Conservation (phyloP, 768 basidiomycete species). For the Flagelloscypha sp. region DNA sequence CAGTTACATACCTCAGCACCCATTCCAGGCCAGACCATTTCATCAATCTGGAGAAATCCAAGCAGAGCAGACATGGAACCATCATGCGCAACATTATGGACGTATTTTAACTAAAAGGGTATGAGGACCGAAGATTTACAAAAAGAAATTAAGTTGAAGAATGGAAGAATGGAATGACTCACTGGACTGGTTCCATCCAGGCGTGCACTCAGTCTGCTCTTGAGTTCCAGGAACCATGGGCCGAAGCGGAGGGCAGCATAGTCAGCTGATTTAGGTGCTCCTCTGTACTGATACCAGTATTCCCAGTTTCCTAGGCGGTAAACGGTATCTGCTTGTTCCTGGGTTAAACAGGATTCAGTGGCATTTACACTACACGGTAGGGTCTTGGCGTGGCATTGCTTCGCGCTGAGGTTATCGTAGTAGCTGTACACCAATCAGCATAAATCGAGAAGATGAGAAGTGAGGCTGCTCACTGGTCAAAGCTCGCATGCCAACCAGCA, state of each 20-base stretch:
- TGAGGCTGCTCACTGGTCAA: slow-evolving; percentile 35
- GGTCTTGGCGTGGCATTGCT: slow-evolving; percentile 38
- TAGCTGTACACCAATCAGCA: slow-evolving; percentile 24
- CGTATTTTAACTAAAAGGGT: slow-evolving; percentile 26
- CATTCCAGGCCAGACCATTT: slow-evolving; percentile 53
- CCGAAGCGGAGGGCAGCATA: slow-evolving; percentile 39
- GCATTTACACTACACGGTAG: slow-evolving; percentile 39
- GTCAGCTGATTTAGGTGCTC: slow-evolving; percentile 33
- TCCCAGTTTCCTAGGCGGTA: slow-evolving; percentile 56
- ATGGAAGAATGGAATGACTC: background rate
- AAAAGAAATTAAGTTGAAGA: slow-evolving; percentile 3
- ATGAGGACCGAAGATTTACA: no score
- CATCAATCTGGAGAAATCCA: slow-evolving; percentile 38
- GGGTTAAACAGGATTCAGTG: slow-evolving; percentile 34
- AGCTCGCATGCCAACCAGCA: slow-evolving; percentile 41
- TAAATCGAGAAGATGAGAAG: background rate
- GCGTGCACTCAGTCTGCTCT: slow-evolving; percentile 28
- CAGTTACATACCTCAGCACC: slow-evolving; percentile 37
- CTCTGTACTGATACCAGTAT: slow-evolving; percentile 44
- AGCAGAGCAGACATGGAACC: slow-evolving; percentile 42
- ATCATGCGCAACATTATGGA: slow-evolving; percentile 44
- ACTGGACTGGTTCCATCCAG: slow-evolving; percentile 30
- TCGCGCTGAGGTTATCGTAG: slow-evolving; percentile 44
- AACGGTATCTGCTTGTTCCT: slow-evolving; percentile 40
- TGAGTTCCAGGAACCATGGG: slow-evolving; percentile 38